A percentile compares a stretch with the other conserved stretches of the same genome.
Evolutionary conservation across 257 asterid species (phyloP).

Genomic region (Solanum bulbocastanum): DNA sequence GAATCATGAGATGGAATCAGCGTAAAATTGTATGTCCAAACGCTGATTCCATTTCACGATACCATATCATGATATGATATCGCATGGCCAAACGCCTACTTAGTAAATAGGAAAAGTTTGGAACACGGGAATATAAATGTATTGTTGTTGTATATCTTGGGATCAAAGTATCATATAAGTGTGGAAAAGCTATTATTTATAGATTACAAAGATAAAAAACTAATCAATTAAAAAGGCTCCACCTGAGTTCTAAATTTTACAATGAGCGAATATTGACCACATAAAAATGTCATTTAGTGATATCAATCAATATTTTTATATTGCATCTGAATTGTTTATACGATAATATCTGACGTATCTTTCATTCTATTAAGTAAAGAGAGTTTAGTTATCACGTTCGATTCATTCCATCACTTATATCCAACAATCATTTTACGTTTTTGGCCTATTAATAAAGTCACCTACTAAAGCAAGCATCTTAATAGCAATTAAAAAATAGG

Average conservation of each 20-base stretch:
- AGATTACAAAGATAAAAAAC: too few species aligned
- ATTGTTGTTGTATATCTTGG: background rate
- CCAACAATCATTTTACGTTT: background rate
- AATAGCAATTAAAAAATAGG: background rate
- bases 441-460: background rate
- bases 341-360: too few species aligned
- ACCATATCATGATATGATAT: too few species aligned
- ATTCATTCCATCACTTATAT: background rate
- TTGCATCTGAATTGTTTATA: accelerated
- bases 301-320: too few species aligned
- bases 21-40: too few species aligned
- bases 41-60: too few species aligned
- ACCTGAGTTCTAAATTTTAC: background rate
- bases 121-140: too few species aligned
- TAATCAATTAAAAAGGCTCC: background rate
- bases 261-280: too few species aligned
- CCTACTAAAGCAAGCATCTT: background rate
- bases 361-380: background rate
- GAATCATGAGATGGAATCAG: too few species aligned
- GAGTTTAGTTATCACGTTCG: background rate
- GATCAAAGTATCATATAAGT: background rate
- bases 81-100: too few species aligned
- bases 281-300: too few species aligned
- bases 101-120: too few species aligned
- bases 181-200: background rate